A percentile compares a stretch with the other conserved stretches of the same genome.
These are phyloP conservation scores for Odonthalia washingtoniensis DNA, from an alignment of 31 red algal genomes.

Conservation along the genomic window DNA sequence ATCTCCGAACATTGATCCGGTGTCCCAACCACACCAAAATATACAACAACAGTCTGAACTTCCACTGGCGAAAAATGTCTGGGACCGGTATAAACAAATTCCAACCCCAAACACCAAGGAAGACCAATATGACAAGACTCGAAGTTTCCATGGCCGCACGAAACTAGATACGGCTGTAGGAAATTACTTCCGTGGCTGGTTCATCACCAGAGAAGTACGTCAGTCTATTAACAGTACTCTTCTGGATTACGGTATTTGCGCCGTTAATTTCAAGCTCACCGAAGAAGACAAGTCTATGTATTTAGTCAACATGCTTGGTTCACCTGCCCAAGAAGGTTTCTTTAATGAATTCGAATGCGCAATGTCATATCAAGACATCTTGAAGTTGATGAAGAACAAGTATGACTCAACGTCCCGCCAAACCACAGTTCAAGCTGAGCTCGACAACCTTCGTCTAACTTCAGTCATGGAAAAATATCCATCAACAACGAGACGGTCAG, in stretches of 20 bases:
- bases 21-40: not conserved
- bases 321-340: constrained; percentile 25
- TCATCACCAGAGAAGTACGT: not conserved
- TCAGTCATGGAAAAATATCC: constrained; percentile 22
- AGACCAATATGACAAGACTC: not conserved
- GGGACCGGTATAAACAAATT: not conserved
- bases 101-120: not conserved
- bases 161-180: not conserved
- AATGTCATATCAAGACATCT: constrained; percentile 28
- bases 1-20: too few relatives aligned
- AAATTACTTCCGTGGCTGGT: not conserved
- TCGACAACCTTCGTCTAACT: constrained; percentile 12
- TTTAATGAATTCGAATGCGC: constrained; percentile 15
- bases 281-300: constrained; percentile 25
- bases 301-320: constrained; percentile 25
- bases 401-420: constrained; percentile 33
- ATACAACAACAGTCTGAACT: not conserved
- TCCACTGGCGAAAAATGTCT: not conserved
- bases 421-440: not conserved
- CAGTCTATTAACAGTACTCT: constrained; percentile 32
- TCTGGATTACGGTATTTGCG: constrained; percentile 21
- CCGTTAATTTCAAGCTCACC: not conserved
- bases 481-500: not conserved
- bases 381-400: constrained; percentile 13
- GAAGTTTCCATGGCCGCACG: not conserved